Conservation (phyloP, 2,329 filamentous ascomycete genomes). For the Fusarium anguioides region DNA sequence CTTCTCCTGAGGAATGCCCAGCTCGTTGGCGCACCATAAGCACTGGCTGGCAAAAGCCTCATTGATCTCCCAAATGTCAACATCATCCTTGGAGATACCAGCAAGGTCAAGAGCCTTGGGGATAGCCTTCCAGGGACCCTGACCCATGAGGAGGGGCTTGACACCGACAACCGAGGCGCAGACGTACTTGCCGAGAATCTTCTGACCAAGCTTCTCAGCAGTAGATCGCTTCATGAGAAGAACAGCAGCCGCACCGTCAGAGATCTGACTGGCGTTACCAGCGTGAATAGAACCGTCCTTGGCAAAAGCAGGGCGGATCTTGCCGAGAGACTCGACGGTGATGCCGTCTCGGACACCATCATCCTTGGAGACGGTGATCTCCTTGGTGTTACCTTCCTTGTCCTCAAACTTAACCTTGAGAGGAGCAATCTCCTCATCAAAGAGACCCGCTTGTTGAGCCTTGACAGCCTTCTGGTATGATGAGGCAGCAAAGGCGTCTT, state of each 20-base stretch:
- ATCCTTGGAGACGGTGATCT: conserved; percentile 84
- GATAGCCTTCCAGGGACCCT: conserved; percentile 96
- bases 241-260: conserved; percentile 93
- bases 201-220: conserved; percentile 87
- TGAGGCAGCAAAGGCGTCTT: conserved; percentile 93
- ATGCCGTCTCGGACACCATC: conserved; percentile 89
- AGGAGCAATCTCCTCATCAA: conserved; percentile 90
- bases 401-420: conserved; percentile 89
- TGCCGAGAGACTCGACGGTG: conserved; percentile 86
- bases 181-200: conserved; percentile 92
- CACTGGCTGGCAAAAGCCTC: conserved; percentile 98
- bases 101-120: conserved; percentile 90
- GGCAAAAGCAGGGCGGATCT: conserved; percentile 90
- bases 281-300: conserved; percentile 95
- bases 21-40: conserved; percentile 90
- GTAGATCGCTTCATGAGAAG: conserved; percentile 95
- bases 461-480: conserved; percentile 91
- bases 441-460: conserved; percentile 89
- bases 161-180: conserved; percentile 87
- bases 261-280: conserved; percentile 95
- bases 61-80: conserved; percentile 99
- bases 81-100: conserved; percentile 86
- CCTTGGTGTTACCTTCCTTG: conserved; percentile 87
- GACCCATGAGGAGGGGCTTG: conserved; percentile 92
- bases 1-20: conserved; percentile 84